Percentiles rank a stretch among this genome's conserved stretches.
These are phyloP conservation scores for Ceratocystis alfenasii DNA, from an alignment of 2,329 filamentous ascomycete species.

Conservation along the genomic window DNA sequence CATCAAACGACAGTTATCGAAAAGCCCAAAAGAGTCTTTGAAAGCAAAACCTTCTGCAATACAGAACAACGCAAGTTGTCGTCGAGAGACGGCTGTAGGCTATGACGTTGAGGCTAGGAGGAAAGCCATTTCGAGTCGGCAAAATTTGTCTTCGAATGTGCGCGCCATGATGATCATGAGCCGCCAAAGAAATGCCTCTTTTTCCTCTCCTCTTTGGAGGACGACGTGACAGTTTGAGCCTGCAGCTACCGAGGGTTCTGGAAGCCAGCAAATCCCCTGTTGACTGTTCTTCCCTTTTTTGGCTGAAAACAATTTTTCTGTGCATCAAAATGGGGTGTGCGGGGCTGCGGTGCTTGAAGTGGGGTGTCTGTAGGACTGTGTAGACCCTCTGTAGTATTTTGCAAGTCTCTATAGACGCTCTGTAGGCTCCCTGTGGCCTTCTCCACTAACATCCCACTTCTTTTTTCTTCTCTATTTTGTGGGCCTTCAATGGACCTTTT, in stretches of 20 bases:
- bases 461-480: background rate
- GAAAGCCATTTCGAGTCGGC: background rate
- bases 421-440: background rate
- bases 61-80: too few species aligned
- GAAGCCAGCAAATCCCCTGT: background rate
- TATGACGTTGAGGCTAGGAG: background rate
- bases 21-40: background rate
- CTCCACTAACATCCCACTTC: background rate
- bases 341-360: background rate
- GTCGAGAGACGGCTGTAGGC: background rate
- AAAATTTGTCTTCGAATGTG: background rate
- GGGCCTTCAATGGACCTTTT: background rate
- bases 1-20: background rate
- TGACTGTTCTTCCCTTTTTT: background rate
- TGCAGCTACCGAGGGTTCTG: constrained; percentile 1
- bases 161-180: background rate
- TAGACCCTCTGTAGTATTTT: background rate
- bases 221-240: background rate
- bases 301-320: background rate
- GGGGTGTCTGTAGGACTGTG: constrained; percentile 2
- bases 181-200: background rate
- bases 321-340: background rate
- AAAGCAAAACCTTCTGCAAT: too few species aligned
- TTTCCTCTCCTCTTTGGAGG: background rate
- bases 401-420: background rate